Conservation (phyloP, 768 basidiomycete genomes). For the Plicaturopsis crispa region DNA sequence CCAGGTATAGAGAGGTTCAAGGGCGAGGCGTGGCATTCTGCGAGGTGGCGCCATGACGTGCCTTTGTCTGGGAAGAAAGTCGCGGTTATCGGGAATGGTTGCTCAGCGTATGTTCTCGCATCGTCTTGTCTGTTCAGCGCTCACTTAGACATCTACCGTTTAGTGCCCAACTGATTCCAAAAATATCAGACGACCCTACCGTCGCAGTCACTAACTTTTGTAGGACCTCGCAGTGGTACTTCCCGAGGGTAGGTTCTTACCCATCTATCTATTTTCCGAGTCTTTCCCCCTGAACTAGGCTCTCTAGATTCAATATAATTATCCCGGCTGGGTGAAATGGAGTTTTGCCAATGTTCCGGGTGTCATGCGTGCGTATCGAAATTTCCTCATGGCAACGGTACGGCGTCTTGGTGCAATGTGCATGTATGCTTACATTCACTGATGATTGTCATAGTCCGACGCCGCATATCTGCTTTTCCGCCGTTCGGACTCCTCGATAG, state of each 20-base stretch:
- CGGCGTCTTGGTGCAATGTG: slow-evolving; percentile 7
- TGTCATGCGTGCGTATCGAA: slow-evolving; percentile 39
- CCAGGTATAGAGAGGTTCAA: slow-evolving; percentile 35
- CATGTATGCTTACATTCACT: slow-evolving; percentile 4
- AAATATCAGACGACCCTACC: slow-evolving; percentile 40
- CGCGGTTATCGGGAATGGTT: slow-evolving; percentile 59
- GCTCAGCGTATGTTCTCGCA: slow-evolving; percentile 43
- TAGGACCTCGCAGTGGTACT: not conserved
- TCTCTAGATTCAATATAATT: too few relatives aligned
- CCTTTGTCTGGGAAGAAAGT: slow-evolving; percentile 43
- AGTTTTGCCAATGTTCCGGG: slow-evolving; percentile 46
- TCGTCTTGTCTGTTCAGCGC: slow-evolving; percentile 9
- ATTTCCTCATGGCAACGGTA: slow-evolving; percentile 40
- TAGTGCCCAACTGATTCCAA: slow-evolving; percentile 56
- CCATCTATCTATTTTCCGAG: too few relatives aligned
- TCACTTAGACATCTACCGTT: not conserved
- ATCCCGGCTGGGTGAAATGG: slow-evolving; percentile 48
- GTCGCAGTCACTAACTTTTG: slow-evolving; percentile 50
- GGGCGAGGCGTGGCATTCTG: slow-evolving; percentile 48
- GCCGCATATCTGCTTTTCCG: slow-evolving; percentile 29
- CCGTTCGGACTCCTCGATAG: slow-evolving; percentile 27
- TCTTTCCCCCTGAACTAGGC: too few relatives aligned
- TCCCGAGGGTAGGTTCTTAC: not conserved
- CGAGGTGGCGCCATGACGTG: slow-evolving; percentile 47
- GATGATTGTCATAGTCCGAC: slow-evolving; percentile 26